These are phyloP conservation scores for Fusarium albidum DNA, from an alignment of 2,329 filamentous ascomycete genomes.

Conservation along the genomic window DNA sequence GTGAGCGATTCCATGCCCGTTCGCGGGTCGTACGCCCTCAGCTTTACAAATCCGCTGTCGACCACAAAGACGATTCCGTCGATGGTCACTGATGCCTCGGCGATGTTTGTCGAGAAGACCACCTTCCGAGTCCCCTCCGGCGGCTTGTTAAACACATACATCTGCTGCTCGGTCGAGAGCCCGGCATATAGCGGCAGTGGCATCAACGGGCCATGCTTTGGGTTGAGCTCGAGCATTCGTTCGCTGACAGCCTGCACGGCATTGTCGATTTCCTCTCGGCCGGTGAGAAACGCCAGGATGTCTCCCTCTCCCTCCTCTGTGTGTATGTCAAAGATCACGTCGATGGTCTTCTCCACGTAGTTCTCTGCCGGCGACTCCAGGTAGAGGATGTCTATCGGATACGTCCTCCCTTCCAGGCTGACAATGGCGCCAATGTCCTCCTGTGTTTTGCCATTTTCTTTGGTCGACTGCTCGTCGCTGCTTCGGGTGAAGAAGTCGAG, in stretches of 20 bases:
- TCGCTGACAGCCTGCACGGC: conserved; percentile 83
- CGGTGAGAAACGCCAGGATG: conserved; percentile 90
- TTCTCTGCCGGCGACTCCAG: conserved; percentile 80
- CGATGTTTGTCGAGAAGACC: conserved; percentile 93
- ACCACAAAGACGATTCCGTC: conserved; percentile 91
- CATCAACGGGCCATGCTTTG: conserved; percentile 40
- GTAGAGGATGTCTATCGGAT: conserved; percentile 88
- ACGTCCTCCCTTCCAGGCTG: conserved; percentile 85
- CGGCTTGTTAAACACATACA: conserved; percentile 90
- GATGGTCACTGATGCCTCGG: conserved; percentile 95
- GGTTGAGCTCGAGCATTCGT: conserved; percentile 66
- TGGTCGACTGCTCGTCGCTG: conserved; percentile 46
- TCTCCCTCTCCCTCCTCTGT: conserved; percentile 82
- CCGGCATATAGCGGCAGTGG: conserved; percentile 86
- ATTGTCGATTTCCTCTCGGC: conserved; percentile 89
- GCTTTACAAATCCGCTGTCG: conserved; percentile 90
- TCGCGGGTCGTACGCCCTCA: conserved; percentile 82
- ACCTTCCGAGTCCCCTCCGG: conserved; percentile 87
- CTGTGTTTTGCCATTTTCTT: conserved; percentile 41
- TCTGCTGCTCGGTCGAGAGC: conserved; percentile 88
- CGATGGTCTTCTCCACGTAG: conserved; percentile 84
- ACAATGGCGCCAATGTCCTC: conserved; percentile 64
- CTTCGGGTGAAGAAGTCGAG: conserved; percentile 73
- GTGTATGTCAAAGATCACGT: conserved; percentile 89
- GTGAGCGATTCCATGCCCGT: conserved; percentile 91